phyloP scores from a whole-genome alignment of 768 basidiomycete species.

The Agrocybe chaxingu region DNA sequence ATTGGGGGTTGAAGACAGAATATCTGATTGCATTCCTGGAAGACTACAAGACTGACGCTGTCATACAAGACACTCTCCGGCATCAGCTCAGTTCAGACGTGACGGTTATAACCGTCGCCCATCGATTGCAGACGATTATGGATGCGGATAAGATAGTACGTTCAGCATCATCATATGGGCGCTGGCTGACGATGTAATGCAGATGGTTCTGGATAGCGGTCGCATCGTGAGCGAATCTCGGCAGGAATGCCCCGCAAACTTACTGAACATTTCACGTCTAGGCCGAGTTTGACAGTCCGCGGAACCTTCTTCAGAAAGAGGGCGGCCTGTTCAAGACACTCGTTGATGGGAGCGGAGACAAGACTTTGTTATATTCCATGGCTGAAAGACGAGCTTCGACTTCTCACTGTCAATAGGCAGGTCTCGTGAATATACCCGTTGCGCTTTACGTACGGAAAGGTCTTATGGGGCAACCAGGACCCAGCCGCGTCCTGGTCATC shows the following conservation, averaged over 20 bases:
- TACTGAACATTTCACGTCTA: conserved; percentile 3
- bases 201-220: conserved; percentile 59
- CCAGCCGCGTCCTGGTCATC: too few relatives aligned
- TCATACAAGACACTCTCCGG: conserved; percentile 69
- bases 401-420: conserved; percentile 8
- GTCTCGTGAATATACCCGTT: not conserved
- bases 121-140: conserved; percentile 66
- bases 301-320: conserved; percentile 12
- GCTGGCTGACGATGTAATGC: not conserved
- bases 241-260: not conserved
- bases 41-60: conserved; percentile 62
- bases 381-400: conserved; percentile 13
- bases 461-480: conserved; percentile 1
- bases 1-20: not conserved
- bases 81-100: conserved; percentile 58
- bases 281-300: conserved; percentile 20
- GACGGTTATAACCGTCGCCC: conserved; percentile 66
- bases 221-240: conserved; percentile 38
- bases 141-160: conserved; percentile 56
- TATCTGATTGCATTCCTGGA: not conserved
- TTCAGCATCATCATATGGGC: conserved; percentile 9
- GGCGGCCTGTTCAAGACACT: conserved; percentile 16
- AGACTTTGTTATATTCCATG: conserved; percentile 17
- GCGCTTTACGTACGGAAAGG: conserved; percentile 2
- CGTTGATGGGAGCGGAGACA: conserved; percentile 22